These are phyloP conservation scores for Macrocybe gigantea DNA, from an alignment of 768 basidiomycete genomes.

Conservation along the genomic window DNA sequence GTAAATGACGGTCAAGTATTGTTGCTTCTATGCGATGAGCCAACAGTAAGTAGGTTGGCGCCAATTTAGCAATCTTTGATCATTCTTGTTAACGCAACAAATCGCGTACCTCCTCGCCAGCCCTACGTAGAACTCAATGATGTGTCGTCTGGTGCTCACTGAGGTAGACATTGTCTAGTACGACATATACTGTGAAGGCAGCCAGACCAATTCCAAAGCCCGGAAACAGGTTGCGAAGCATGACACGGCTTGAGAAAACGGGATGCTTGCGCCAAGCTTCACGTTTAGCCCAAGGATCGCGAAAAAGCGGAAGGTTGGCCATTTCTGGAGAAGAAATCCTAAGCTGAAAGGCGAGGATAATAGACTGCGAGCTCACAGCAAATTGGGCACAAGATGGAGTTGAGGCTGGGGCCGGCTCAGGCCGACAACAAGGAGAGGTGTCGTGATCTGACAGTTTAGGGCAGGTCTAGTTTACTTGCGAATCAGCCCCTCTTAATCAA, in stretches of 20 bases:
- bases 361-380: slow-evolving; percentile 8
- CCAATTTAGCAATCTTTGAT: too few species aligned
- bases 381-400: not conserved
- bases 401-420: not conserved
- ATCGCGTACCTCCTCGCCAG: too few species aligned
- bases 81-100: too few species aligned
- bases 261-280: slow-evolving; percentile 91
- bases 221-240: slow-evolving; percentile 90
- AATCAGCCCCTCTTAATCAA: slow-evolving; percentile 1
- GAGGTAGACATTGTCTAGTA: slow-evolving; percentile 68
- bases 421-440: slow-evolving; percentile 6
- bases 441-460: slow-evolving; percentile 22
- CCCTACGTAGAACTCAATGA: slow-evolving; percentile 16
- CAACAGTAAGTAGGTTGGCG: too few species aligned
- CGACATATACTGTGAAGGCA: slow-evolving; percentile 88
- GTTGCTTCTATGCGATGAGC: too few species aligned
- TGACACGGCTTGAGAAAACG: slow-evolving; percentile 80
- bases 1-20: too few species aligned
- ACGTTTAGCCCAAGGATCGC: slow-evolving; percentile 92
- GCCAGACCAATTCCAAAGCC: slow-evolving; percentile 92
- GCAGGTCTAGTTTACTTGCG: slow-evolving; percentile 1
- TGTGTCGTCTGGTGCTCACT: slow-evolving; percentile 25
- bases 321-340: slow-evolving; percentile 28
- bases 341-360: slow-evolving; percentile 8
- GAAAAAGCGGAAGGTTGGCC: slow-evolving; percentile 67